A percentile compares a stretch with the other conserved stretches of the same genome.
These are phyloP conservation scores for Candida pseudofarinosa DNA, from an alignment of 805 yeast species.

Conservation along the genomic window DNA sequence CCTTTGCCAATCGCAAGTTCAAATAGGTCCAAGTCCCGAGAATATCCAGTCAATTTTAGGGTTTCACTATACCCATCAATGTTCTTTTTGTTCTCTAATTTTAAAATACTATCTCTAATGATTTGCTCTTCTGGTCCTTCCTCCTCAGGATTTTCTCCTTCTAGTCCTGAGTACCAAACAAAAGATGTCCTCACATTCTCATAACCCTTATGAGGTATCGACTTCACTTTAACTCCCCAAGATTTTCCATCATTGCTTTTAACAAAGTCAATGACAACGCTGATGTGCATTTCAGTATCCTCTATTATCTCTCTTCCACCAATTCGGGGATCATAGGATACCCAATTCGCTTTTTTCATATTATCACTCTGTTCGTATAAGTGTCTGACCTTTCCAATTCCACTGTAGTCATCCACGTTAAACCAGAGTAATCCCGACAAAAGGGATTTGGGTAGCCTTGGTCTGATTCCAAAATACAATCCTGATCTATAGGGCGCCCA, in stretches of 20 bases:
- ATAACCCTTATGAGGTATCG: conserved; percentile 53
- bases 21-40: conserved; percentile 68
- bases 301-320: conserved; percentile 80
- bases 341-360: conserved; percentile 77
- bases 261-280: conserved; percentile 67
- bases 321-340: conserved; percentile 75
- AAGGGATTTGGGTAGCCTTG: conserved; percentile 72
- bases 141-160: conserved; percentile 40
- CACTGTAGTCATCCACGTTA: conserved; percentile 54
- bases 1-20: conserved; percentile 57
- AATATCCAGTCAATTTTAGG: conserved; percentile 38
- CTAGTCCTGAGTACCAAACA: conserved; percentile 76
- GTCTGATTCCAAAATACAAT: conserved; percentile 80
- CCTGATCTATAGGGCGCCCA: conserved; percentile 97
- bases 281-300: conserved; percentile 62
- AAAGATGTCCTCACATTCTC: conserved; percentile 55
- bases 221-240: conserved; percentile 77
- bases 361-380: conserved; percentile 70
- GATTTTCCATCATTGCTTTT: conserved; percentile 66
- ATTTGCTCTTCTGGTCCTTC: conserved; percentile 4
- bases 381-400: conserved; percentile 61
- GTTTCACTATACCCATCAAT: conserved; percentile 33
- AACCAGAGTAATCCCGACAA: conserved; percentile 87
- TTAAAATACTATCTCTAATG: conserved; percentile 21
- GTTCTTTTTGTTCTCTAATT: conserved; percentile 19